Evolutionary conservation across 805 yeast genomes (phyloP), one percentile per base, ranked within the genome.

Genomic region (Barnettozyma populi): DNA sequence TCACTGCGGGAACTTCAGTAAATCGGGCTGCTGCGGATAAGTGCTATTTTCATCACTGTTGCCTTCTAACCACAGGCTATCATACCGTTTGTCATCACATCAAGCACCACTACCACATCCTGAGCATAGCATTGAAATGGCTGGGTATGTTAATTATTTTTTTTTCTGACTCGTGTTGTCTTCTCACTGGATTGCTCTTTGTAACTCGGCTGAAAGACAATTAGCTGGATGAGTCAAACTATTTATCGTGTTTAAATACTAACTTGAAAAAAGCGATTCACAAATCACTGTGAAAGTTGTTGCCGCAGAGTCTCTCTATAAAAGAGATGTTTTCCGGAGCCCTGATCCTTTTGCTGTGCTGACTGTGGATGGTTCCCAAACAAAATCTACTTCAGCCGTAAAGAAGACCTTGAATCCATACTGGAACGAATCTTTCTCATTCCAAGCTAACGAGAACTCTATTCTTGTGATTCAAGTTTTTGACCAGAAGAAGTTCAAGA

Each of bases 281-380:
- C 49, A 49, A 18, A 57, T 61, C 43, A 57, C 61, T 4, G 90
- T 85, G 36, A 83, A 84, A 62, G 78, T 94, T 36, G 92, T 94
- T 39, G 98, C 97, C 14, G 97, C 98, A 13, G 99, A 94, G 66
- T 87, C 96, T 23, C 81, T 94, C 48, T 89, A 88, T 68, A 94
- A 94, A 69, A 78, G 99, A 53, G 99, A 94, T 66, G 90, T 94
- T 21, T 88, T 90, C 65, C 81, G 96, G 48, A 86, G 90, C 52
- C 99, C 99, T 2, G 99, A 94, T 67, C 99, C 99, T 10, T 94
- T 94, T 70, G 97, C 97, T 2, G 98, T 94, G 32, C 73, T 94
- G 52, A 92, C 98, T 11, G 90, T 94, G n/a, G 99, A 94, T 66
- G 98, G 98, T 4, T 82, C 87, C 19, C 99, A 94, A 64, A 94